phyloP scores from a whole-genome alignment of 805 yeast species.

The Candida sanyiensis region DNA sequence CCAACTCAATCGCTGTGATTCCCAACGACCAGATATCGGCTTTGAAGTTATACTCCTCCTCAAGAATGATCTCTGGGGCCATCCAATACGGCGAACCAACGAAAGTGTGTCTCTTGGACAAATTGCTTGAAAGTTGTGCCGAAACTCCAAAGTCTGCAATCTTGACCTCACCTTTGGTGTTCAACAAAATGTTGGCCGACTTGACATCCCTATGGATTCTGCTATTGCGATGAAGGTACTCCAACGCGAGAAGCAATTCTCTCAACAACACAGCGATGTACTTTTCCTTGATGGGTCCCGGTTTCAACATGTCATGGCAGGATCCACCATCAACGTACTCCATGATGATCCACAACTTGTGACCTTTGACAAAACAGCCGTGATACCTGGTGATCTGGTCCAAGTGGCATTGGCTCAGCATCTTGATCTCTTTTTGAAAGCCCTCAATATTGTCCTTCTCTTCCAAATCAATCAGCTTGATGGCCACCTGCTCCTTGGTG shows the following conservation, averaged over 20 bases:
- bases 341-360: constrained; percentile 96
- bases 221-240: constrained; percentile 67
- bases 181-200: constrained; percentile 82
- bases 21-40: constrained; percentile 99
- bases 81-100: constrained; percentile 95
- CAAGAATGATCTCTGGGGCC: constrained; percentile 97
- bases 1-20: constrained; percentile 86
- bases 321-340: constrained; percentile 97
- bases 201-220: constrained; percentile 91
- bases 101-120: constrained; percentile 58
- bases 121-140: constrained; percentile 64
- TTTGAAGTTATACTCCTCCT: constrained; percentile 77
- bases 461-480: constrained; percentile 86
- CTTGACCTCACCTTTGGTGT: constrained; percentile 68
- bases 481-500: constrained; percentile 80
- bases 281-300: constrained; percentile 85
- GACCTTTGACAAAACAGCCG: constrained; percentile 80
- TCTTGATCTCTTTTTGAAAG: constrained; percentile 86
- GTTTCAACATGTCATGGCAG: constrained; percentile 61
- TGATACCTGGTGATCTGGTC: constrained; percentile 86
- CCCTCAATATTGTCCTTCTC: constrained; percentile 88
- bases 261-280: constrained; percentile 74
- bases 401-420: constrained; percentile 71
- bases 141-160: constrained; percentile 97
- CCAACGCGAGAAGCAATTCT: constrained; percentile 68